Percentiles rank a stretch among this genome's conserved stretches.
Conservation (phyloP, 2,329 filamentous ascomycete genomes). For the Fusarium sp. region DNA sequence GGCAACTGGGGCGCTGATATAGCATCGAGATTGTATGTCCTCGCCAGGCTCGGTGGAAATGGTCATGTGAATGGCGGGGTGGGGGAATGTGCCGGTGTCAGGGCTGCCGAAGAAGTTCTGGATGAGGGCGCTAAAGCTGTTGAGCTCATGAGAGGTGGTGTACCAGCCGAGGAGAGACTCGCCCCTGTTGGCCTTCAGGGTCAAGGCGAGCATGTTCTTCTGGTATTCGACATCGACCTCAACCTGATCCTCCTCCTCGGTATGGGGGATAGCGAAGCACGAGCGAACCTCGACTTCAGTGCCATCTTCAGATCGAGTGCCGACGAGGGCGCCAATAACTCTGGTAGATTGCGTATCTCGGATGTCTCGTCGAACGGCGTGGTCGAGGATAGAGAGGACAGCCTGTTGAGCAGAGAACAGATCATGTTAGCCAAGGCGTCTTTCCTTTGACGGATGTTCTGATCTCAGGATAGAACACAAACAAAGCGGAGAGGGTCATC, state of each 20-base stretch:
- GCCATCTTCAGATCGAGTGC: conserved; percentile 93
- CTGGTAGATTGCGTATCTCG: conserved; percentile 84
- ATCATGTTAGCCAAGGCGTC: conserved; percentile 14
- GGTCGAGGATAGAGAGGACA: conserved; percentile 85
- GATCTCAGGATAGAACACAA: conserved; percentile 4
- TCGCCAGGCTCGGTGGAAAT: conserved; percentile 89
- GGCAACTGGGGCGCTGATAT: conserved; percentile 94
- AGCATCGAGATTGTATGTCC: conserved; percentile 89
- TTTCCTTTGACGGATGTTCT: neutral
- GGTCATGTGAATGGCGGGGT: conserved; percentile 97
- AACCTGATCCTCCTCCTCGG: conserved; percentile 97
- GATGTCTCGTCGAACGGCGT: conserved; percentile 86
- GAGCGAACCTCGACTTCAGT: conserved; percentile 95
- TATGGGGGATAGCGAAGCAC: conserved; percentile 98
- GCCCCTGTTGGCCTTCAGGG: conserved; percentile 92
- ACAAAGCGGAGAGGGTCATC: conserved; percentile 23
- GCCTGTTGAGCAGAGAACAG: conserved; percentile 55
- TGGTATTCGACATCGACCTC: conserved; percentile 99
- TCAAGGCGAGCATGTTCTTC: conserved; percentile 97
- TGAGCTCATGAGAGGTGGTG: conserved; percentile 94
- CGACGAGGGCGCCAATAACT: conserved; percentile 95
- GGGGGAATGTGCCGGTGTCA: conserved; percentile 95
- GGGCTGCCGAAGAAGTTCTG: conserved; percentile 99
- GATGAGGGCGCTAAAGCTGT: conserved; percentile 95
- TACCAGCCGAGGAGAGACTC: conserved; percentile 98